Evolutionary conservation across 139 green algal species (phyloP).

Genomic region (Tetraselmis chui): DNA sequence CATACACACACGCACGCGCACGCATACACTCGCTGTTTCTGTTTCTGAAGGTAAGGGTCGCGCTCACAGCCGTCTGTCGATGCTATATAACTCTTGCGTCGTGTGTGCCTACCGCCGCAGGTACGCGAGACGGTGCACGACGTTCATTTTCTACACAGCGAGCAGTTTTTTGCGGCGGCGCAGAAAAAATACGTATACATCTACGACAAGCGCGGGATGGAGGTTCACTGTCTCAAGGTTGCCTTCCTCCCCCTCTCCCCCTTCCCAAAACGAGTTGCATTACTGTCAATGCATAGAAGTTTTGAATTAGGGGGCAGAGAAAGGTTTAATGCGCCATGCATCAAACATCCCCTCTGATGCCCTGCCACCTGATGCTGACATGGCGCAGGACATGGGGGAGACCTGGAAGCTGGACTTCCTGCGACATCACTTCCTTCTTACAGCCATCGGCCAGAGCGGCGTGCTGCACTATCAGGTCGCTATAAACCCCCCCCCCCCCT

Average conservation of each 20-base stretch:
- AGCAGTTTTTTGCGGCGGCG: constrained; percentile 90
- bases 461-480: not conserved
- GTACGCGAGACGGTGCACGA: constrained; percentile 82
- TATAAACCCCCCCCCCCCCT: too few relatives aligned
- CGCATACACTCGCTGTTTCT: not conserved
- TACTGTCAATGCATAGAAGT: too few relatives aligned
- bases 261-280: too few relatives aligned
- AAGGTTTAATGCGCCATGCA: too few relatives aligned
- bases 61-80: too few relatives aligned
- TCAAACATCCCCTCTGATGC: too few relatives aligned
- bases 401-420: constrained; percentile 78
- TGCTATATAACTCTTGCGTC: too few relatives aligned
- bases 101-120: constrained; percentile 35
- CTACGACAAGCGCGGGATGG: constrained; percentile 94
- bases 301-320: too few relatives aligned
- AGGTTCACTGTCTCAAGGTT: constrained; percentile 91
- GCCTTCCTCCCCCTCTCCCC: too few relatives aligned
- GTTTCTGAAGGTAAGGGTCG: not conserved
- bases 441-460: constrained; percentile 55
- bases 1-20: too few relatives aligned
- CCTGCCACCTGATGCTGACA: too few relatives aligned
- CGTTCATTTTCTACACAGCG: constrained; percentile 92
- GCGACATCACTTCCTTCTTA: constrained; percentile 93
- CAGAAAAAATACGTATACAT: constrained; percentile 88
- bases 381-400: constrained; percentile 44